phyloP scores from a whole-genome alignment of 345 rosid genomes.

The Gossypium longicalyx region DNA sequence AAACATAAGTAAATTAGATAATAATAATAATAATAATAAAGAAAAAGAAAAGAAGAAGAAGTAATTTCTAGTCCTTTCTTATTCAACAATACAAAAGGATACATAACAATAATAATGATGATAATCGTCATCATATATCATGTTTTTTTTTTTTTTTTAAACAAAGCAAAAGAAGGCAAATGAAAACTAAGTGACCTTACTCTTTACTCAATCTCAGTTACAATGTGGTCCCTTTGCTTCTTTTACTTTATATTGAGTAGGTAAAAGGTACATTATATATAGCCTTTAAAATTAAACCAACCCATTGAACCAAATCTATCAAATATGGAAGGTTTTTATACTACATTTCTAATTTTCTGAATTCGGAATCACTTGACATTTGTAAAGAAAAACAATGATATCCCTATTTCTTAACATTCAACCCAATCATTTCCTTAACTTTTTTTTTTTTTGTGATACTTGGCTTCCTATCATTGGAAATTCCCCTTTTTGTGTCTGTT shows the following conservation, averaged over 20 bases:
- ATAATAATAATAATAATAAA: no score
- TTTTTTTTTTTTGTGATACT: neutral
- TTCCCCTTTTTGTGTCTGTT: conserved; percentile 26
- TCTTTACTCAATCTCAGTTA: no score
- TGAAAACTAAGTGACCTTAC: no score
- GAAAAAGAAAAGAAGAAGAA: no score
- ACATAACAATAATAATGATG: neutral
- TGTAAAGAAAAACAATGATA: no score
- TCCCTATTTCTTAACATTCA: no score
- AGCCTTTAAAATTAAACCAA: no score
- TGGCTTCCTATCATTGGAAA: conserved; percentile 20
- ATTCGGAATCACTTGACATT: conserved; percentile 1
- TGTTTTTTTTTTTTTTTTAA: neutral
- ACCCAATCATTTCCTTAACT: neutral
- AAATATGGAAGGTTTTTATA: neutral
- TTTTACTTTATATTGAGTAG: neutral
- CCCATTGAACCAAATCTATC: neutral
- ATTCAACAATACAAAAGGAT: neutral
- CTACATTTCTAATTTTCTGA: neutral
- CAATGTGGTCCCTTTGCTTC: no score
- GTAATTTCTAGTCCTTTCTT: neutral
- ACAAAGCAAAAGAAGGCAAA: neutral
- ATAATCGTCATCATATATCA: neutral
- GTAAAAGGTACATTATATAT: neutral
- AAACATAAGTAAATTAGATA: neutral